A percentile compares a stretch with the other conserved stretches of the same genome.
These are phyloP conservation scores for Rhipidocladum racemiflorum DNA, from an alignment of 176 grass and related monocot genomes.

Conservation along the genomic window DNA sequence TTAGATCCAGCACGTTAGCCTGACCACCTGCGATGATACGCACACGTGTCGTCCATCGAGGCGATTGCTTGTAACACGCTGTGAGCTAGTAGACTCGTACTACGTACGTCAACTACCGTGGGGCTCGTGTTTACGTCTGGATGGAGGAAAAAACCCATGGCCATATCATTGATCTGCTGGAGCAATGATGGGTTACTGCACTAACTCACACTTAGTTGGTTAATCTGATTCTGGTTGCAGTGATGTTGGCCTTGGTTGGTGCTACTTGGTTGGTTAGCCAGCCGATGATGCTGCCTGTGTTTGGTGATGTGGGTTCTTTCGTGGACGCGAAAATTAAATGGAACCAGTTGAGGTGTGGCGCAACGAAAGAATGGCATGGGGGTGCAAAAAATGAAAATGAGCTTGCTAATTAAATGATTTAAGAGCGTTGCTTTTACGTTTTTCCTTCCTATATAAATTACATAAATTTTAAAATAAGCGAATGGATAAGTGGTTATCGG, in stretches of 20 bases:
- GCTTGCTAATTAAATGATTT: no score
- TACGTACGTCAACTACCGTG: background rate
- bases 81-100: background rate
- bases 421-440: no score
- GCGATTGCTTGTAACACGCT: background rate
- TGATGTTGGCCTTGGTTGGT: conserved; percentile 2
- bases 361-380: background rate
- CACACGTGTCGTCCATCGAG: background rate
- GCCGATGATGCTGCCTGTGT: conserved; percentile 6
- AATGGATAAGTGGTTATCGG: no score
- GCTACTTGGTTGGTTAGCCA: background rate
- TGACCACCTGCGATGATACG: background rate
- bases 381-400: no score
- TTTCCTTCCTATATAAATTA: no score
- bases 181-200: background rate
- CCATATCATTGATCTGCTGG: background rate
- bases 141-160: background rate
- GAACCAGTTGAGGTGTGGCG: background rate
- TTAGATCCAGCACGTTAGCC: background rate
- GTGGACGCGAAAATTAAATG: background rate
- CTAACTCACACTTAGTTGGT: background rate
- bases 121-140: background rate
- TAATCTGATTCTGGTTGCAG: background rate
- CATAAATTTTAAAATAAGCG: no score
- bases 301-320: background rate